A percentile compares a stretch with the other conserved stretches of the same genome.
These are phyloP conservation scores for Phalaenopsis aphrodite DNA, from an alignment of 106 monocot genomes.

Conservation along the genomic window DNA sequence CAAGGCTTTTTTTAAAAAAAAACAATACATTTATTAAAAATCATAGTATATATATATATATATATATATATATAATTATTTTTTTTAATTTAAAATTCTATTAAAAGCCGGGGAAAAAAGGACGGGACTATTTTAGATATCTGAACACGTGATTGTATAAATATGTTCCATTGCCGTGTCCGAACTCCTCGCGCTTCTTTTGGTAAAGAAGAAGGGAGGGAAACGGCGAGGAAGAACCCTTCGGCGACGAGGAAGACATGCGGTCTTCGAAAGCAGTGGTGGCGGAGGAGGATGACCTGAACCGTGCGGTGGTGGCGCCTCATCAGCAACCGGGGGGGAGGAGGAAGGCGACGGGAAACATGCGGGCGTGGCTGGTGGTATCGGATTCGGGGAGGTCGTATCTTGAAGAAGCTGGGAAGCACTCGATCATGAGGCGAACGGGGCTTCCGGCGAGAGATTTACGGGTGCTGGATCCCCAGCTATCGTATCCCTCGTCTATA, in stretches of 20 bases:
- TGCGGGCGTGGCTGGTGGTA: conserved; percentile 42
- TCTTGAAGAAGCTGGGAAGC: conserved; percentile 51
- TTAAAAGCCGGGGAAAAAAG: no score
- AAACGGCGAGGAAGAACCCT: neutral
- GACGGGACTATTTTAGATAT: no score
- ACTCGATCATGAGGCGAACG: conserved; percentile 47
- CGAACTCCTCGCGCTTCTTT: no score
- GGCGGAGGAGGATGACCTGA: conserved; percentile 1
- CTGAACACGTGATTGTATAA: no score
- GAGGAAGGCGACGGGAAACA: conserved; percentile 18
- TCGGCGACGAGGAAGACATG: neutral
- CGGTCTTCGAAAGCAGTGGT: neutral
- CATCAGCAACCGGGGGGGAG: neutral
- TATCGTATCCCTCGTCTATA: conserved; percentile 57
- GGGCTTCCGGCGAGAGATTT: conserved; percentile 49
- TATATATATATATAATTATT: no score
- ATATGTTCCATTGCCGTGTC: no score
- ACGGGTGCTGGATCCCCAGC: conserved; percentile 43
- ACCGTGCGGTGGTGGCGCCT: neutral
- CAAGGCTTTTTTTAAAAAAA: no score
- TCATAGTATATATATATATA: no score
- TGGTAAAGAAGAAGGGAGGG: neutral
- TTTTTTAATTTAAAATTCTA: no score
- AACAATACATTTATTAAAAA: no score
- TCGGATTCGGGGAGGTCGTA: conserved; percentile 20